phyloP scores from a whole-genome alignment of 768 basidiomycete species.

The Termitomyces sp. region DNA sequence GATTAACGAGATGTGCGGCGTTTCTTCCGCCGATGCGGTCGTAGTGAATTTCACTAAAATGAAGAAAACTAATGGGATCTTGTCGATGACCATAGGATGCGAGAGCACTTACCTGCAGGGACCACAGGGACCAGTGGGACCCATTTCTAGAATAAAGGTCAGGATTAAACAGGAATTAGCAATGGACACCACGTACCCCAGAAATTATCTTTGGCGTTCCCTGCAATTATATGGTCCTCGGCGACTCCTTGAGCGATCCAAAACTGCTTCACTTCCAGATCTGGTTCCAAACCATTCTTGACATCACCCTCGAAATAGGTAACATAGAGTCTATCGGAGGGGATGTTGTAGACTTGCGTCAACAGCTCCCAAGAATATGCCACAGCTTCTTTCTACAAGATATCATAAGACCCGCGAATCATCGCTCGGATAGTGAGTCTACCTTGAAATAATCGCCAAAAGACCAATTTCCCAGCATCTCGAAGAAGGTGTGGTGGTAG shows the following conservation, averaged over 20 bases:
- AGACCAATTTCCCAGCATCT: slow-evolving; percentile 99
- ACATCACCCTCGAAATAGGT: slow-evolving; percentile 96
- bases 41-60: slow-evolving; percentile 86
- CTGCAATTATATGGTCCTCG: slow-evolving; percentile 88
- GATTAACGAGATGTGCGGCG: slow-evolving; percentile 88
- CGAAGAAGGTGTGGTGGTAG: slow-evolving; percentile 97
- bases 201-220: slow-evolving; percentile 96
- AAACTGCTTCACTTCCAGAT: slow-evolving; percentile 79
- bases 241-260: slow-evolving; percentile 89
- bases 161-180: background rate
- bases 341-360: slow-evolving; percentile 83
- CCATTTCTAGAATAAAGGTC: slow-evolving; percentile 74
- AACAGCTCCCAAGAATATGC: slow-evolving; percentile 92
- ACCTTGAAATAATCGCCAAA: slow-evolving; percentile 99
- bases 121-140: slow-evolving; percentile 95
- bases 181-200: slow-evolving; percentile 64
- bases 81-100: background rate
- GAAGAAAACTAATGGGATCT: background rate
- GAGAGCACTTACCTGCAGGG: slow-evolving; percentile 69
- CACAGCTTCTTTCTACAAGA: slow-evolving; percentile 82
- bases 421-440: slow-evolving; percentile 9
- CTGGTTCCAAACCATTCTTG: slow-evolving; percentile 80
- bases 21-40: slow-evolving; percentile 98
- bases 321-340: slow-evolving; percentile 89
- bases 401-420: slow-evolving; percentile 4